Conservation (phyloP, 129 eudicot genomes). For the Arctium lappa region DNA sequence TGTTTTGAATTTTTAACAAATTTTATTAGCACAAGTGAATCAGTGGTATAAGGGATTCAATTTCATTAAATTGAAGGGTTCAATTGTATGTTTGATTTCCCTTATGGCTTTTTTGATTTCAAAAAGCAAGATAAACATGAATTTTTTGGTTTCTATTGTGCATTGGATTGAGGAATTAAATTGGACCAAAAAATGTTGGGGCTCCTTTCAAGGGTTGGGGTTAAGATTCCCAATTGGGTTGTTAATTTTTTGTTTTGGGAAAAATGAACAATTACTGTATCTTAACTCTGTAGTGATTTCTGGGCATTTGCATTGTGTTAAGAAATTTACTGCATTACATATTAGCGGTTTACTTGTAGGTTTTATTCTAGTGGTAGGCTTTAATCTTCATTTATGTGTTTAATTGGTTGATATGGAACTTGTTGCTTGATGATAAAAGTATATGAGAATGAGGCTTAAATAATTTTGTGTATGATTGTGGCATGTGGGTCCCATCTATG, state of each 20-base stretch:
- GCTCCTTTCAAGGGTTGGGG: neutral
- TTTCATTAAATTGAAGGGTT: conserved; percentile 1
- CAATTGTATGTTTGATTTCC: neutral
- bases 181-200: neutral
- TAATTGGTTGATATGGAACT: neutral
- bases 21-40: neutral
- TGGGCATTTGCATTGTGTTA: neutral
- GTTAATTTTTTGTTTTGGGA: neutral
- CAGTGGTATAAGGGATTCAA: neutral
- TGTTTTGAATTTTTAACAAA: neutral
- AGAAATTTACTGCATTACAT: neutral
- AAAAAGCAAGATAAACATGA: neutral
- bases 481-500: no score
- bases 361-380: no score
- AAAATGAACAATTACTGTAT: neutral
- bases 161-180: neutral
- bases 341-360: no score
- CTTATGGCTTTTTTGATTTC: neutral
- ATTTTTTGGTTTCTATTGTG: conserved; percentile 1
- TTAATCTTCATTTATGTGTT: neutral
- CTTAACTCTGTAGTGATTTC: neutral
- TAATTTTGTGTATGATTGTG: neutral
- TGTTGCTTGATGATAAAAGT: neutral
- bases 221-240: neutral
- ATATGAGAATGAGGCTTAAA: neutral